phyloP scores from a whole-genome alignment of 768 basidiomycete genomes.

The Suillus subluteus region DNA sequence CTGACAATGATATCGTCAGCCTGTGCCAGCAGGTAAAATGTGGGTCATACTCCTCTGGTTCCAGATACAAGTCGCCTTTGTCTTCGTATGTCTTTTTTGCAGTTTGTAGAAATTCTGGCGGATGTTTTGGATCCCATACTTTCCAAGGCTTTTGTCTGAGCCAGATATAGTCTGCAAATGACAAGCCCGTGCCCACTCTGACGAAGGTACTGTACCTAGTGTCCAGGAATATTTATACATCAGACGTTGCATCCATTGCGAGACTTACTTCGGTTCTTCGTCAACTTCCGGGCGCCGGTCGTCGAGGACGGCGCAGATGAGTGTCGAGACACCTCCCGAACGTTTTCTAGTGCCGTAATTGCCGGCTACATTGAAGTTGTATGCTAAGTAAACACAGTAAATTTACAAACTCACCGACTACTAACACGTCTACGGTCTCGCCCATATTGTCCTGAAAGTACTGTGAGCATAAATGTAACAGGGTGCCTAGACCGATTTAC shows the following conservation, averaged over 20 bases:
- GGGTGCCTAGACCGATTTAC: conserved; percentile 38
- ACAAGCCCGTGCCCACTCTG: conserved; percentile 88
- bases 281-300: conserved; percentile 59
- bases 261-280: conserved; percentile 63
- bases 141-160: conserved; percentile 85
- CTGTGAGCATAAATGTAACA: conserved; percentile 8
- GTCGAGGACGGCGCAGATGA: conserved; percentile 89
- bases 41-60: conserved; percentile 76
- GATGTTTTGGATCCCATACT: conserved; percentile 69
- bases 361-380: conserved; percentile 55
- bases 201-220: conserved; percentile 84
- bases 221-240: neutral
- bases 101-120: conserved; percentile 70
- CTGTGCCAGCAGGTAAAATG: neutral
- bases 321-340: conserved; percentile 85
- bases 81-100: conserved; percentile 69
- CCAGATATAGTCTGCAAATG: conserved; percentile 86
- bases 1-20: conserved; percentile 42
- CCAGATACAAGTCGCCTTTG: conserved; percentile 89
- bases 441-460: conserved; percentile 78
- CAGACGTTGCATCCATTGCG: neutral
- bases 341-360: conserved; percentile 89
- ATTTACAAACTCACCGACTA: conserved; percentile 63
- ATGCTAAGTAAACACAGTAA: neutral
- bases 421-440: conserved; percentile 90